These are phyloP conservation scores for Rhodotorula sp. DNA, from an alignment of 1,284 basidiomycete genomes.

Conservation along the genomic window DNA sequence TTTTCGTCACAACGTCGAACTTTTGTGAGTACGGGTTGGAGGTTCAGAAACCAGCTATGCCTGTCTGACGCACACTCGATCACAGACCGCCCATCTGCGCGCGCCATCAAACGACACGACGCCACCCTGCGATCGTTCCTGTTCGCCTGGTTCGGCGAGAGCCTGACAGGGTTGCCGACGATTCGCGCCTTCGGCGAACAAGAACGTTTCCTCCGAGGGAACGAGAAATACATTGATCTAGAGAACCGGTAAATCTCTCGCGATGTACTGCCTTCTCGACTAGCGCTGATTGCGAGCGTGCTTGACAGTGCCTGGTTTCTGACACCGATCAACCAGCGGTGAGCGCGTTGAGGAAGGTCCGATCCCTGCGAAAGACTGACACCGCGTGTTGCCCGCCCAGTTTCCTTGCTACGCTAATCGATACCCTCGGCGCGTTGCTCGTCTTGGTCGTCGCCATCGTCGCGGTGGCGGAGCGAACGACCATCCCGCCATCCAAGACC, in stretches of 20 bases:
- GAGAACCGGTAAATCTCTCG: slow-evolving; percentile 49
- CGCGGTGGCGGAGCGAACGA: slow-evolving; percentile 23
- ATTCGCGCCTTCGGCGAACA: slow-evolving; percentile 55
- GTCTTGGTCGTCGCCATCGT: slow-evolving; percentile 47
- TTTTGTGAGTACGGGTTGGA: slow-evolving; percentile 1
- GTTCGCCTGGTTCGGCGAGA: slow-evolving; percentile 46
- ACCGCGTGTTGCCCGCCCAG: too few species aligned
- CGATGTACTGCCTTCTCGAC: neutral
- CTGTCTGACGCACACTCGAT: slow-evolving; percentile 22
- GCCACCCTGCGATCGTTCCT: slow-evolving; percentile 46
- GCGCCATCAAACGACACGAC: slow-evolving; percentile 65
- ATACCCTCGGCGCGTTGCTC: slow-evolving; percentile 45
- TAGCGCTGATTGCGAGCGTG: too few species aligned
- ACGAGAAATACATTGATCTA: slow-evolving; percentile 42
- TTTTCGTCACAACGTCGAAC: slow-evolving; percentile 19
- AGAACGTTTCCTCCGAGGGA: slow-evolving; percentile 16
- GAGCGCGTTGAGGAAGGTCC: neutral
- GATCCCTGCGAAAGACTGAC: too few species aligned
- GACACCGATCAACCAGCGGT: slow-evolving; percentile 49
- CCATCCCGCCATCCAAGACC: slow-evolving; percentile 19
- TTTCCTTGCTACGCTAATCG: slow-evolving; percentile 53
- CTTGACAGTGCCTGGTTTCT: slow-evolving; percentile 46
- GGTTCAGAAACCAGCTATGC: too few species aligned
- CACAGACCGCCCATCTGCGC: slow-evolving; percentile 67
- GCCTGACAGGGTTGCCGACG: slow-evolving; percentile 66